These are phyloP conservation scores for Debaryomyces singareniensis DNA, from an alignment of 1,139 yeast species.

Conservation along the genomic window DNA sequence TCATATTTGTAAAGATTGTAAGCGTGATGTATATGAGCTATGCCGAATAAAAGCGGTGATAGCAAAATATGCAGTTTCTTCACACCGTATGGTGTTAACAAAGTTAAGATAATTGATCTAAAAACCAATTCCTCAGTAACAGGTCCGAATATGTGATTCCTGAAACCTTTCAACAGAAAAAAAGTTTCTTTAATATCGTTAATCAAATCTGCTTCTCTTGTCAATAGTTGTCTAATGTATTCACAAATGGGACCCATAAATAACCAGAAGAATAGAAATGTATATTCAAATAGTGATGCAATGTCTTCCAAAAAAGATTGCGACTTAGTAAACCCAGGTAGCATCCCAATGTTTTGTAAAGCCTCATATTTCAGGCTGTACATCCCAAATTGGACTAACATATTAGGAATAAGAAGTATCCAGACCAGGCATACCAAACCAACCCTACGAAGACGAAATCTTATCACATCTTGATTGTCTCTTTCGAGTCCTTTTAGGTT, in stretches of 20 bases:
- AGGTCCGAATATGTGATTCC: conserved; percentile 78
- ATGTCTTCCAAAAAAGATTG: conserved; percentile 17
- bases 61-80: conserved; percentile 21
- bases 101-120: conserved; percentile 52
- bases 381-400: conserved; percentile 8
- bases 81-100: conserved; percentile 23
- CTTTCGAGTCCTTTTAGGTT: conserved; percentile 22
- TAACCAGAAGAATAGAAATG: conserved; percentile 33
- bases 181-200: conserved; percentile 18
- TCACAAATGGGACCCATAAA: conserved; percentile 58
- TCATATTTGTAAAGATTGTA: conserved; percentile 38
- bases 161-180: conserved; percentile 40
- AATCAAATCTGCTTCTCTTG: conserved; percentile 6
- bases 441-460: conserved; percentile 33
- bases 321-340: conserved; percentile 20
- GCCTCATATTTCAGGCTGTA: conserved; percentile 6
- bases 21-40: conserved; percentile 92
- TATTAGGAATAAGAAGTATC: conserved; percentile 19
- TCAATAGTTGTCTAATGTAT: conserved; percentile 14
- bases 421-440: conserved; percentile 24
- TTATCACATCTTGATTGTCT: conserved; percentile 39
- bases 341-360: conserved; percentile 17
- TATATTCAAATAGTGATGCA: conserved; percentile 15
- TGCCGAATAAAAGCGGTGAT: conserved; percentile 73
- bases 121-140: conserved; percentile 82